A percentile compares a stretch with the other conserved stretches of the same genome.
These are phyloP conservation scores for Plasmodium gallinaceum DNA, from an alignment of 169 alveolate genomes.

Conservation along the genomic window DNA sequence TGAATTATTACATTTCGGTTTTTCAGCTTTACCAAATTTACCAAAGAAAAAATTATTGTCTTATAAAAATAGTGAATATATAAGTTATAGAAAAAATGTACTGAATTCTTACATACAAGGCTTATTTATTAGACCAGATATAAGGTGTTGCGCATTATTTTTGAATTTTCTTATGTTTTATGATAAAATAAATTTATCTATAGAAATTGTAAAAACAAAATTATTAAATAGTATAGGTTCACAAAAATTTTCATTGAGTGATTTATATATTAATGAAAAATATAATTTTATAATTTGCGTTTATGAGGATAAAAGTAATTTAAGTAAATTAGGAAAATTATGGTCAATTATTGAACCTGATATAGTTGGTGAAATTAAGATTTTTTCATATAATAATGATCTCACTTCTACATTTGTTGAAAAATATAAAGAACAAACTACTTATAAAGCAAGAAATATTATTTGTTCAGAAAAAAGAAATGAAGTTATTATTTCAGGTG, in stretches of 20 bases:
- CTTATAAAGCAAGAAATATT: constrained; percentile 65
- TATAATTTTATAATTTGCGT: constrained; percentile 67
- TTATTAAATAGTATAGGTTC: constrained; percentile 64
- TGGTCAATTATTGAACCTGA: constrained; percentile 88
- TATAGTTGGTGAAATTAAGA: constrained; percentile 80
- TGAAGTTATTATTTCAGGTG: constrained; percentile 70
- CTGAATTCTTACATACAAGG: constrained; percentile 43
- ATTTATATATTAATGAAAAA: constrained; percentile 61
- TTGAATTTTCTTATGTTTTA: constrained; percentile 68
- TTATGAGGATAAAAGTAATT: constrained; percentile 82
- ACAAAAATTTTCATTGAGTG: constrained; percentile 57
- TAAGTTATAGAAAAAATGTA: constrained; percentile 47
- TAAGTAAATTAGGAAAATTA: constrained; percentile 84
- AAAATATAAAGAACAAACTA: constrained; percentile 68
- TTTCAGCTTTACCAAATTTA: constrained; percentile 66
- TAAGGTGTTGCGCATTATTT: constrained; percentile 69
- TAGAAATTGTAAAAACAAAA: constrained; percentile 51
- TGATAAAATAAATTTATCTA: constrained; percentile 65
- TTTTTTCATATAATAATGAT: constrained; percentile 79
- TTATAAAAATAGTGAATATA: constrained; percentile 60
- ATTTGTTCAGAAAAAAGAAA: constrained; percentile 30
- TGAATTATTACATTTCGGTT: constrained; percentile 62
- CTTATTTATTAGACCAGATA: constrained; percentile 66
- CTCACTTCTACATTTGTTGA: constrained; percentile 55
- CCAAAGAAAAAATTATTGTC: constrained; percentile 70